Evolutionary conservation across 345 rosid species (phyloP), one percentile per base, ranked within the genome.

Genomic region (Camelina laxa): DNA sequence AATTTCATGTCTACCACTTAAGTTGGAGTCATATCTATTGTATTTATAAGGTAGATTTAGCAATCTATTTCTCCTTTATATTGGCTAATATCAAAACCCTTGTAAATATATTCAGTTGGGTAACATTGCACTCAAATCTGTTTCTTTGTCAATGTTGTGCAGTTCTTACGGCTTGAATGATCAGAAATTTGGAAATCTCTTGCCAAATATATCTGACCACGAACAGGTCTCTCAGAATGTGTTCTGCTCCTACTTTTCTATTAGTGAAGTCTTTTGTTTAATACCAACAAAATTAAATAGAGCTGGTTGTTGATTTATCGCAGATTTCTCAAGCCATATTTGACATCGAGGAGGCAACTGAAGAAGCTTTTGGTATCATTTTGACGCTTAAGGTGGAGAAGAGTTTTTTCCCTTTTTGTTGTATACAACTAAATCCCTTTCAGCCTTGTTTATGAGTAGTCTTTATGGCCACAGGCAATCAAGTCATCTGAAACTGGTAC

Each of bases 301-400:
- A 30, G n/a, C 17, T 71, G 48, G 63, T 71, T 64, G 38, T 17
- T 77, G 63, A 6, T 60, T 42, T 33, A 10, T 86, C 42, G 78
- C 81, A 95, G 97, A 89, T 96, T 67, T 87, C 90, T 58, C 88
- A 86, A 60, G 99, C 96, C 68, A 79, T 95, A 20, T 85, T 80
- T 80, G 98, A 96, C 76, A 82, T 96, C 48, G 98, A 96, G 86
- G 99, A 96, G 77, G 97, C 98, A 63, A 96, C 98, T 15, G 33
- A 86, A 62, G 80, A 80, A 72, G 91, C 93, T 72, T 88, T 96
- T 76, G 98, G 88, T 68, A 88, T 91, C 75, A 89, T 96, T 78
- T 60, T 85, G 39, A 66, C 79, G 60, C 94, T 84, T 80, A 96
- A 90, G 98, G 98, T 90, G 48, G 19, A 49, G 10, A 31, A 13